These are phyloP conservation scores for Chrysanthemum makinoi DNA, from an alignment of 129 eudicot genomes.

Conservation along the genomic window DNA sequence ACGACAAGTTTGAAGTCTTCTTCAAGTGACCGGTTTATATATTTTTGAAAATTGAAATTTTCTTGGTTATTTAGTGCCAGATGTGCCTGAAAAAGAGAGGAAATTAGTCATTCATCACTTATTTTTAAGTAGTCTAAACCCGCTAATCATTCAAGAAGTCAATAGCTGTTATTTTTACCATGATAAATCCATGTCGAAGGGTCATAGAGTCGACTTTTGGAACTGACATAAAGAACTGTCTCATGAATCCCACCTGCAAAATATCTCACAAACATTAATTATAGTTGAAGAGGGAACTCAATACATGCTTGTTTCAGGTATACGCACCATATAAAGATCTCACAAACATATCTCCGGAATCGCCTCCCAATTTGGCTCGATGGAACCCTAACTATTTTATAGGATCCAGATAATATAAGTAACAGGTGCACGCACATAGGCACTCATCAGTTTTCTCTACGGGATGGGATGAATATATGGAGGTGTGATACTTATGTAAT, in stretches of 20 bases:
- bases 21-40: conserved; percentile 64
- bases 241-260: conserved; percentile 60
- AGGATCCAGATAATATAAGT: too few relatives aligned
- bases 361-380: too few relatives aligned
- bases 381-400: too few relatives aligned
- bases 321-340: conserved; percentile 47
- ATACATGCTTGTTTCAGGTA: neutral
- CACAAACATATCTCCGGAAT: too few relatives aligned
- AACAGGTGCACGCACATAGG: too few relatives aligned
- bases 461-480: too few relatives aligned
- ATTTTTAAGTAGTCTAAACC: neutral
- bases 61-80: conserved; percentile 51
- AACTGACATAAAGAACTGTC: conserved; percentile 66
- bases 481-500: too few relatives aligned
- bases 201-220: conserved; percentile 77
- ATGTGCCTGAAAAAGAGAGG: conserved; percentile 59
- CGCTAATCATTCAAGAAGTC: neutral
- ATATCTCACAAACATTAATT: conserved; percentile 11
- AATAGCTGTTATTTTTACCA: conserved; percentile 26
- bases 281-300: conserved; percentile 1
- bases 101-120: neutral
- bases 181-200: conserved; percentile 66
- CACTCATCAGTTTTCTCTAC: too few relatives aligned
- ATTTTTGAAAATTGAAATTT: conserved; percentile 60
- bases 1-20: conserved; percentile 78